phyloP scores from a whole-genome alignment of 208 protist species.

The Leishmania martiniquensis region DNA sequence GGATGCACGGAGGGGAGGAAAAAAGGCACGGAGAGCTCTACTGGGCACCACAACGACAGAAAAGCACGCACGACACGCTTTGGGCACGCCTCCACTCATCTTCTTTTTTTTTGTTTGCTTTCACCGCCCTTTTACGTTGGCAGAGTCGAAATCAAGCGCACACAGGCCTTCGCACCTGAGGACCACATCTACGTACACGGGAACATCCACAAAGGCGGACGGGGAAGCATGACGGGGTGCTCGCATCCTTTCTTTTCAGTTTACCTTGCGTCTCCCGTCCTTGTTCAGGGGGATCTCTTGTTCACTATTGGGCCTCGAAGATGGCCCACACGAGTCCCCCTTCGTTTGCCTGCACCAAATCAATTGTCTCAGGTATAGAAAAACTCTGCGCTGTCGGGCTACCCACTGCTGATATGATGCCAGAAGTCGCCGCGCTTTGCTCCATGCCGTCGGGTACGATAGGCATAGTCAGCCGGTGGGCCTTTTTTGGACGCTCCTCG shows the following conservation, averaged over 20 bases:
- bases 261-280: background rate
- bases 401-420: background rate
- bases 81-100: background rate
- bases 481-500: conserved; percentile 4
- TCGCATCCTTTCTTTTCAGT: too few species aligned
- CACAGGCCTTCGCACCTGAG: background rate
- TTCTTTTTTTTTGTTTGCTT: background rate
- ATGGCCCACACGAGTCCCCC: conserved; percentile 79
- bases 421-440: conserved; percentile 27
- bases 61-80: background rate
- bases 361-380: conserved; percentile 62
- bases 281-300: background rate
- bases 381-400: conserved; percentile 28
- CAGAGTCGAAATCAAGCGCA: background rate
- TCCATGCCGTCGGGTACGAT: conserved; percentile 29
- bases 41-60: background rate
- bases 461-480: conserved; percentile 5
- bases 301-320: conserved; percentile 55
- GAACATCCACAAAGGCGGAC: background rate
- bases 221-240: background rate
- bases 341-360: conserved; percentile 53
- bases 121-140: too few species aligned
- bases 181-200: too few species aligned
- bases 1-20: conserved; percentile 17
- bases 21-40: background rate